Conservation (phyloP, 768 basidiomycete species). For the Pleurotus sapidus region DNA sequence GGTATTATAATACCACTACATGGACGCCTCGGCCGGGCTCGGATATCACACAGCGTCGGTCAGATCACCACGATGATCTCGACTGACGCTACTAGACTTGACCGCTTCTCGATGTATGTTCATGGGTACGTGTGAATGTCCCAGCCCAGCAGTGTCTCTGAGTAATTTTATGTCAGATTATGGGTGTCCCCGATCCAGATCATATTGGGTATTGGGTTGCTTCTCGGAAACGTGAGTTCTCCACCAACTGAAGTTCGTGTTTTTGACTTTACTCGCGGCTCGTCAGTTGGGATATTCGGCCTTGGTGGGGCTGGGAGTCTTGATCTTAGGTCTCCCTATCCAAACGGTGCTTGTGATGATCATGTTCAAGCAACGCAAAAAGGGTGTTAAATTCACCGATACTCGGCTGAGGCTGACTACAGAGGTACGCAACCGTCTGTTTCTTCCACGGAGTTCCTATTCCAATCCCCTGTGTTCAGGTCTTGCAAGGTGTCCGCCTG, state of each 20-base stretch:
- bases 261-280: background rate
- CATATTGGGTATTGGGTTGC: conserved; percentile 44
- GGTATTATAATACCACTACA: no score
- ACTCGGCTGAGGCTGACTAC: conserved; percentile 46
- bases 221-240: conserved; percentile 41
- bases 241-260: background rate
- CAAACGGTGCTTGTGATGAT: conserved; percentile 39
- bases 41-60: conserved; percentile 44
- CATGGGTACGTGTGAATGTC: conserved; percentile 22
- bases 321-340: conserved; percentile 46
- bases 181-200: conserved; percentile 25
- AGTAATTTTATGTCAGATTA: conserved; percentile 25
- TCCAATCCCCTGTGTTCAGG: conserved; percentile 18
- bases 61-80: conserved; percentile 52
- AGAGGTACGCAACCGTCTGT: conserved; percentile 30
- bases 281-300: conserved; percentile 50
- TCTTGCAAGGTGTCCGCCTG: conserved; percentile 44
- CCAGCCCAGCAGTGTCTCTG: conserved; percentile 21
- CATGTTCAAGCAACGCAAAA: conserved; percentile 42
- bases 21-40: conserved; percentile 21
- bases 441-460: background rate
- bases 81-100: conserved; percentile 42
- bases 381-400: conserved; percentile 51
- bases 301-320: conserved; percentile 47
- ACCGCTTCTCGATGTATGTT: conserved; percentile 26